Conservation (phyloP, 441 rosid genomes). For the Euphorbia schlechtendalii region DNA sequence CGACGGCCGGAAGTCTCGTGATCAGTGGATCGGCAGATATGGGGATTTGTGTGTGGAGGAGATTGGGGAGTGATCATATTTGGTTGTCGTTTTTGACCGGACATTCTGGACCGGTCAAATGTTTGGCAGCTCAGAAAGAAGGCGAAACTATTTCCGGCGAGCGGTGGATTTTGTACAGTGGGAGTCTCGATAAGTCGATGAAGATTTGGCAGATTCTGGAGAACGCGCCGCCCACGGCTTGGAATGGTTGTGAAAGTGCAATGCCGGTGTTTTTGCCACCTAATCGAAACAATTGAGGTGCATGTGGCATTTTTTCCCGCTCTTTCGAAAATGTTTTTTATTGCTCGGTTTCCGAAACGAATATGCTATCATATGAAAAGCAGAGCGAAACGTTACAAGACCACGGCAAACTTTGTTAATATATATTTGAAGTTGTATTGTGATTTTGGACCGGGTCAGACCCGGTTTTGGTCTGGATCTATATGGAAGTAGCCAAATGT, state of each 20-base stretch:
- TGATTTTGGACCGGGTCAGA: too few relatives aligned
- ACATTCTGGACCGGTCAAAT: constrained; percentile 81
- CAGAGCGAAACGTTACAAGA: too few relatives aligned
- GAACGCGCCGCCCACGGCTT: constrained; percentile 38
- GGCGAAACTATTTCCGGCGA: constrained; percentile 32
- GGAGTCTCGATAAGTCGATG: constrained; percentile 82
- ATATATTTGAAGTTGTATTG: too few relatives aligned
- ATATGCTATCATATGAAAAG: too few relatives aligned
- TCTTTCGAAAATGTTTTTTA: too few relatives aligned
- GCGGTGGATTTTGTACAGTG: constrained; percentile 78
- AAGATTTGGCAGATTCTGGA: constrained; percentile 85
- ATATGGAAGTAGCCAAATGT: too few relatives aligned
- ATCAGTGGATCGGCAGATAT: constrained; percentile 84
- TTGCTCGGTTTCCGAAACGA: too few relatives aligned
- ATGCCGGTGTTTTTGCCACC: constrained; percentile 22
- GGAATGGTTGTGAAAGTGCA: constrained; percentile 17
- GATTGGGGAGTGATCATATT: constrained; percentile 41
- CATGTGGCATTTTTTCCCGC: too few relatives aligned
- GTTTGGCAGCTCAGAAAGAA: constrained; percentile 71
- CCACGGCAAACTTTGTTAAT: too few relatives aligned
- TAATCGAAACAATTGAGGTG: constrained; percentile 32
- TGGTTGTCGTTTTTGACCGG: constrained; percentile 66
- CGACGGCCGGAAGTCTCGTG: constrained; percentile 56
- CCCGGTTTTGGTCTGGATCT: too few relatives aligned
- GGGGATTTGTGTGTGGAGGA: constrained; percentile 79